Conservation (phyloP, 2,329 filamentous ascomycete genomes). For the Podosphaera fusca region DNA sequence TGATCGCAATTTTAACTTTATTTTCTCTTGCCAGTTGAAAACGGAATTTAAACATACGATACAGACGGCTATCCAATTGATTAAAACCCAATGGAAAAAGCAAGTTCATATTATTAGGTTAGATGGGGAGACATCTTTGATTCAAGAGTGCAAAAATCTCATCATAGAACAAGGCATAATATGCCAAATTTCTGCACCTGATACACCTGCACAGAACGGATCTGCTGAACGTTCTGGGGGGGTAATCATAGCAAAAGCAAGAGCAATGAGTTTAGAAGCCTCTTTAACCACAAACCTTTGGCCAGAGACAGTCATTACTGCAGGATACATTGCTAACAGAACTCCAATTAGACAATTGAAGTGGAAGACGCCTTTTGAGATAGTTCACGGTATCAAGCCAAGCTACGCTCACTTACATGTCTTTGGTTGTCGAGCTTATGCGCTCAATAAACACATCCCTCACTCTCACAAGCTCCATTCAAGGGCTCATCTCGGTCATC, state of each 20-base stretch:
- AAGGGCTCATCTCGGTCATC: too few relatives aligned
- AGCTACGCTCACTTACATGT: background rate
- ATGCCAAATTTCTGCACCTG: background rate
- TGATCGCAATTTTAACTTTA: too few relatives aligned
- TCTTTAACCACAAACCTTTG: background rate
- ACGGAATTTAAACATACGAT: too few relatives aligned
- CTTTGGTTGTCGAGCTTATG: background rate
- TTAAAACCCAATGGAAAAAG: too few relatives aligned
- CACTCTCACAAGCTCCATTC: too few relatives aligned
- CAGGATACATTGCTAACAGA: background rate
- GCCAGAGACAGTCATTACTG: background rate
- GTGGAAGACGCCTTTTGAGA: background rate
- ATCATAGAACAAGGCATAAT: background rate
- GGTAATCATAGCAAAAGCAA: too few relatives aligned
- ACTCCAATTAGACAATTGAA: background rate
- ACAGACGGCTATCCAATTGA: too few relatives aligned
- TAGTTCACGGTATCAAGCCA: background rate
- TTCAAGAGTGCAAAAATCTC: background rate
- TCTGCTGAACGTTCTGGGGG: background rate
- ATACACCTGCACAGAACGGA: background rate
- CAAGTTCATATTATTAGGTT: background rate
- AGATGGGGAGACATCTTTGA: background rate
- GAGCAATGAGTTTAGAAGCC: too few relatives aligned
- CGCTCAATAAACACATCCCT: too few relatives aligned
- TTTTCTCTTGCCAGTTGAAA: too few relatives aligned